Base-by-base conservation (phyloP, 257 asterid genomes). In the Fraxinus americana region DNA sequence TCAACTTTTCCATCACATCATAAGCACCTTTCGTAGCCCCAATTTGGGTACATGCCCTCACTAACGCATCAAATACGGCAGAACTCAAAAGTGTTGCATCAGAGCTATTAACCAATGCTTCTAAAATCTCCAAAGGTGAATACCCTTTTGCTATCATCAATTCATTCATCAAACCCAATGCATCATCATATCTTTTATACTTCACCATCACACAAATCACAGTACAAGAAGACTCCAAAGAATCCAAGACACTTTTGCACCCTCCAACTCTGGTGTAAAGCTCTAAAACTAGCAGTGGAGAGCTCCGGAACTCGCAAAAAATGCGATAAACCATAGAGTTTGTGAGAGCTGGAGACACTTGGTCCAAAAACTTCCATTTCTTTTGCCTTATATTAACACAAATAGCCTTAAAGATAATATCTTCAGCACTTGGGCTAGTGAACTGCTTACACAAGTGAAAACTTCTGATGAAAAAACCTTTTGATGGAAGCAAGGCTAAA, bases 361-460 rank as follows among this genome's bases (percentile, higher is more conserved):
- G 89, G 81, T 85, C 88, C 88, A 94, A 73, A 71, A 87, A 83
- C 23, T 84, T 90, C 98, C 97, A 94, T 90, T 84, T 94, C 71
- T 85, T 91, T 82, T 88, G 94, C 85, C 88, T 85, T 63, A 91
- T 63, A 76, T 92, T 91, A 82, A 89, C 88, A 81, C 97, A 91
- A 39, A 90, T 66, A 73, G 97, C 87, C 79, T 77, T 87, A 36
- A 87, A 88, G 68, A 92, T 65, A 52, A 92, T 87, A 77, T 89
- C 94, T 85, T 94, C 92, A 13, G 90, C 74, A 71, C 81, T 74
- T 69, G 97, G 94, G 78, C 77, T 50, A 21, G 85, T 67, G 75
- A 90, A 85, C 27, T 81, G 87, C 83, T 83, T 79, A 30, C 85
- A 87, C 75, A 85, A 72, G 83, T 87, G 97, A 83, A 93, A 79